A percentile compares a stretch with the other conserved stretches of the same genome.
phyloP scores from a whole-genome alignment of 495 filamentous ascomycete genomes.

The Parmelia sp. region DNA sequence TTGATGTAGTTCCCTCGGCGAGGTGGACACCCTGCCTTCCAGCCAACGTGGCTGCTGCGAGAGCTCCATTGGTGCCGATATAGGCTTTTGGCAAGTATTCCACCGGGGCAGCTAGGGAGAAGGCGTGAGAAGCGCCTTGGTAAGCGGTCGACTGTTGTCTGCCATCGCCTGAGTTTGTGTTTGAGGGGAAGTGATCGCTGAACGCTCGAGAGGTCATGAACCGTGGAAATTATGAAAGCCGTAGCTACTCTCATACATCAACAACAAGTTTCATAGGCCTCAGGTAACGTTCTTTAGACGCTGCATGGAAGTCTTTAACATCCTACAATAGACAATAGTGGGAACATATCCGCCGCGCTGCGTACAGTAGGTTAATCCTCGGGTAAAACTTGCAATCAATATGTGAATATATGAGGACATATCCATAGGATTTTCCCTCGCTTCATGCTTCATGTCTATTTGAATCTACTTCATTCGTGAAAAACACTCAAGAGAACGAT shows the following conservation, averaged over 20 bases:
- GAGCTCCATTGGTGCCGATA: constrained; percentile 37
- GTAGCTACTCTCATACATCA: neutral
- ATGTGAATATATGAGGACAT: too few relatives aligned
- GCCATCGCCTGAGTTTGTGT: constrained; percentile 6
- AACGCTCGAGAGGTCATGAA: constrained; percentile 15
- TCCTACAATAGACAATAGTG: neutral
- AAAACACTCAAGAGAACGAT: neutral
- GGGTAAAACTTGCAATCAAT: too few relatives aligned
- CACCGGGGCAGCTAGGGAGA: constrained; percentile 12
- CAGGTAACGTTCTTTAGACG: neutral
- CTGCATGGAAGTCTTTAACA: neutral
- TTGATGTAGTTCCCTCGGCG: neutral
- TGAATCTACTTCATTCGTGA: neutral
- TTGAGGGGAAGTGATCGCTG: constrained; percentile 3
- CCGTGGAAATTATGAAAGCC: neutral
- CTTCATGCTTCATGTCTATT: too few relatives aligned
- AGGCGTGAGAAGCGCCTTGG: constrained; percentile 21
- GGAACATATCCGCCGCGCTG: too few relatives aligned
- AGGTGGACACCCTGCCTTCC: constrained; percentile 23
- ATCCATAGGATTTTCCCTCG: too few relatives aligned
- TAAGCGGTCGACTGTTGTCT: constrained; percentile 21
- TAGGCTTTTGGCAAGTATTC: constrained; percentile 15
- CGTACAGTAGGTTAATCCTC: too few relatives aligned
- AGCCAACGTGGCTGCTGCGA: constrained; percentile 42
- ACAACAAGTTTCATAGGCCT: neutral